Base-by-base conservation (phyloP, 768 basidiomycete species). In the Tricholoma furcatifolium region DNA sequence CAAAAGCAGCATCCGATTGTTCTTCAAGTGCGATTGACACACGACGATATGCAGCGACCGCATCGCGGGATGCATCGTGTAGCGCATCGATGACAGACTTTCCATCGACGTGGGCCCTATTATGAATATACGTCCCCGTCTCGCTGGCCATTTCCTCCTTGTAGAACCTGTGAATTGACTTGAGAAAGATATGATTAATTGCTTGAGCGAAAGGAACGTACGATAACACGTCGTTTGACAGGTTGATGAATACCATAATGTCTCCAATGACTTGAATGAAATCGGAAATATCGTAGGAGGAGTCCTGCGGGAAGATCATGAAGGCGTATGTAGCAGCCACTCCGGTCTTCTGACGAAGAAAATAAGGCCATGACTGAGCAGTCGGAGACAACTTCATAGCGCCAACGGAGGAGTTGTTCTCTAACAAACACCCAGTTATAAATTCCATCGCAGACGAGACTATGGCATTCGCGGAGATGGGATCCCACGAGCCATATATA, bases 381-480 rank as follows among this genome's bases (percentile, higher is more conserved):
- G 7, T 11, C 1, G 31, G 1, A 2, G 11, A 12, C 2, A 34
- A 12, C 23, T 24, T 38, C 46, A 47, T 38, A 10, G 21, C 23
- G 20, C 17, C 2, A 14, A 38, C 10, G 32, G 32, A 2, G 18
- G 34, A n/a, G 3, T 21, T 23, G 21, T 47, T 34, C 21, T 47
- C 46, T 34, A 47, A 2, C 10, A 38, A 6, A 15, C 46, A 47
- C 0, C 48, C 40, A 20, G 31, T 50, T 11, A 50, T n/a, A 14
- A 31, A 50, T 41, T 50, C 48, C 39, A 50, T 50, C 8, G 48
- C 48, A 5, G 48, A 50, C 2, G 40, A 32, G 6, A 24, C 40
- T 2, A 50, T 50, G n/a, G 17, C 18, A 11, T 50, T 50, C 2
- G 48, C 48, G 2, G 48, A 23, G 39, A 50, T 42, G 12, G 48